Percentiles rank a stretch among this genome's conserved stretches.
Evolutionary conservation across 257 asterid genomes (phyloP).

Genomic region (Gentiana straminea): DNA sequence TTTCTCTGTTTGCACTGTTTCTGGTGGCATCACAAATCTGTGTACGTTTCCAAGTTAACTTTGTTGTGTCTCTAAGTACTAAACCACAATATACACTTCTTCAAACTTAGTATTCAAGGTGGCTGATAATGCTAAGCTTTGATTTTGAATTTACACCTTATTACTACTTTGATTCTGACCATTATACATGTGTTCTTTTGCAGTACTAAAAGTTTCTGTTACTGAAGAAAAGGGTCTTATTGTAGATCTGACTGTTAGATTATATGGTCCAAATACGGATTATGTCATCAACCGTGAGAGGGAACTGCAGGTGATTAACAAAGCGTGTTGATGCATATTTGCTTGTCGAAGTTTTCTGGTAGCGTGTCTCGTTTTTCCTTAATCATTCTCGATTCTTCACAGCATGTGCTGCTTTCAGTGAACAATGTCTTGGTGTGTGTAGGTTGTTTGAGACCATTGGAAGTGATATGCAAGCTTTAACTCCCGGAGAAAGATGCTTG

Average conservation of each 20-base stretch:
- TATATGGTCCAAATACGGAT: slow-evolving; percentile 95
- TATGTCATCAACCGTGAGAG: slow-evolving; percentile 85
- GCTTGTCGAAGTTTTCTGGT: neutral
- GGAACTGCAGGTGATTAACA: slow-evolving; percentile 56
- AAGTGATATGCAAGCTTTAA: neutral
- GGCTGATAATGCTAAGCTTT: neutral
- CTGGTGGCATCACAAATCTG: slow-evolving; percentile 97
- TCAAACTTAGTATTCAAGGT: neutral
- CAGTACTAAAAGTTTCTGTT: slow-evolving; percentile 86
- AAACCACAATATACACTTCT: neutral
- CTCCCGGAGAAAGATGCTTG: neutral
- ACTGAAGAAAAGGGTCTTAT: slow-evolving; percentile 36
- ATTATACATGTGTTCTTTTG: slow-evolving; percentile 11
- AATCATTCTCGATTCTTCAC: neutral
- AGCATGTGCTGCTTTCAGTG: neutral
- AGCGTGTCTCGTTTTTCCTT: neutral
- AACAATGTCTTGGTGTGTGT: neutral
- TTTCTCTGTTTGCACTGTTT: slow-evolving; percentile 67
- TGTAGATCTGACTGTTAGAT: slow-evolving; percentile 53
- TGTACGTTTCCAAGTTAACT: slow-evolving; percentile 34
- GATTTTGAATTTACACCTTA: neutral
- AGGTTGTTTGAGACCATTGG: neutral
- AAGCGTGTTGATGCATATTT: slow-evolving; percentile 1
- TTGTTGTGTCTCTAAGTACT: neutral
- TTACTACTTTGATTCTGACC: neutral